phyloP scores from a whole-genome alignment of 1,284 basidiomycete genomes.

The Papiliotrema nemorosa region DNA sequence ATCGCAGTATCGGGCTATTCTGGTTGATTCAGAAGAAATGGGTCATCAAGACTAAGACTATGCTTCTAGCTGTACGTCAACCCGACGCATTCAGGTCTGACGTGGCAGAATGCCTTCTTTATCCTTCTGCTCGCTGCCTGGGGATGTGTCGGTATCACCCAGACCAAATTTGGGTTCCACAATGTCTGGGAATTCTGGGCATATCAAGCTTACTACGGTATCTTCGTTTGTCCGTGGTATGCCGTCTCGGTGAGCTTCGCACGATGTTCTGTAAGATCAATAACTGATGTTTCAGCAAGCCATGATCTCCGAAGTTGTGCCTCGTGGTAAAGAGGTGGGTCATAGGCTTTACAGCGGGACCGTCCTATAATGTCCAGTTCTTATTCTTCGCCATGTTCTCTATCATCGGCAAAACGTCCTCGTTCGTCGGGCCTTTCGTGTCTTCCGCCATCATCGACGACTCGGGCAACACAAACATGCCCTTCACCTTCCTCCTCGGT shows the following conservation, averaged over 20 bases:
- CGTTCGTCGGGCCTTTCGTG: constrained; percentile 76
- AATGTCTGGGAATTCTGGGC: constrained; percentile 81
- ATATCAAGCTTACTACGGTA: constrained; percentile 73
- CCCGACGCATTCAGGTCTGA: constrained; percentile 67
- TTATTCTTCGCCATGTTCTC: constrained; percentile 40
- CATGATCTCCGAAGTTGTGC: constrained; percentile 79
- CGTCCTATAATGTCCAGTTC: constrained; percentile 62
- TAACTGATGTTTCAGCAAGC: constrained; percentile 55
- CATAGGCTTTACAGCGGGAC: not conserved
- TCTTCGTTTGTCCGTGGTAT: constrained; percentile 84
- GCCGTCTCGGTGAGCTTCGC: constrained; percentile 54
- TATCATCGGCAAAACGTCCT: constrained; percentile 57
- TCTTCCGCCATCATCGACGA: constrained; percentile 52
- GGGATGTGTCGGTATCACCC: constrained; percentile 85
- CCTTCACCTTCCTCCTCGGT: constrained; percentile 77
- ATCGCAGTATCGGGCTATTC: constrained; percentile 55
- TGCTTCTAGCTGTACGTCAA: constrained; percentile 50
- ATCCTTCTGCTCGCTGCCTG: constrained; percentile 52
- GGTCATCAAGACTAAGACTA: constrained; percentile 66
- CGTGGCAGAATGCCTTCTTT: constrained; percentile 49
- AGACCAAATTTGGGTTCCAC: constrained; percentile 70
- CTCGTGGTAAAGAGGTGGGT: constrained; percentile 49
- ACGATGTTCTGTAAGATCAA: not conserved
- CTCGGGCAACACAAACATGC: constrained; percentile 71
- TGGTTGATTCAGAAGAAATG: constrained; percentile 74